Base-by-base conservation (phyloP, 495 filamentous ascomycete species). In the Aspergillus haitiensis region DNA sequence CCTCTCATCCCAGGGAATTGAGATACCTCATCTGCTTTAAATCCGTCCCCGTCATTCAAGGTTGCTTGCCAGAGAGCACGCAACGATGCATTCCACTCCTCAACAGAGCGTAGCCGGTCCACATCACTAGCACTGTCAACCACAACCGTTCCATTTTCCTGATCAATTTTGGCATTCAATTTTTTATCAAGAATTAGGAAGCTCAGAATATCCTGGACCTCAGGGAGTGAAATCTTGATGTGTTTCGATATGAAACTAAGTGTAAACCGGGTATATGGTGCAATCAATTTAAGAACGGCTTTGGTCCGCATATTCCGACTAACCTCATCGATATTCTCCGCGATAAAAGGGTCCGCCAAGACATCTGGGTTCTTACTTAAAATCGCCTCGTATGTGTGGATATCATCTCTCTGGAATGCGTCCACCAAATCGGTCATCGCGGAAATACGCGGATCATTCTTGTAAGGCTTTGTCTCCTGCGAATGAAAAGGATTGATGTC, bases 401-500 rank as follows among this genome's bases (percentile, higher is more conserved):
- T 96, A 69, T 98, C 95, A 69, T 98, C 92, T 27, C 89, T 85
- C 72, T 98, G 94, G 75, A 95, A 98, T 1, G 94, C 92, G 67
- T 98, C 91, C 4, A 98, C 94, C 2, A 98, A 82, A 59, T 97
- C 89, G 1, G 93, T 98, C 94, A 98, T 98, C 60, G 91, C 92
- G 7, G 90, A 87, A 65, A 98, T 97, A 40, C 93, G 88, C 12
- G 91, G 90, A 70, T 98, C 93, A 64, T 89, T 93, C 73, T 91
- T 92, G 81, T 98, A 98, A 0, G 94, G 93, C 75, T 98, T 98
- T n/a, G 93, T 98, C 75, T 98, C 95, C 74, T 97, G 94, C 34
- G 92, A 97, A 72, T 98, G 93, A 74, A 98, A 98, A 0, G 94
- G 95, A 70, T 98, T 98, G 84, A 98, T 98, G 70, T 96, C 87